phyloP scores from a whole-genome alignment of 2,329 filamentous ascomycete genomes.

The Pseudopithomyces chartarum region DNA sequence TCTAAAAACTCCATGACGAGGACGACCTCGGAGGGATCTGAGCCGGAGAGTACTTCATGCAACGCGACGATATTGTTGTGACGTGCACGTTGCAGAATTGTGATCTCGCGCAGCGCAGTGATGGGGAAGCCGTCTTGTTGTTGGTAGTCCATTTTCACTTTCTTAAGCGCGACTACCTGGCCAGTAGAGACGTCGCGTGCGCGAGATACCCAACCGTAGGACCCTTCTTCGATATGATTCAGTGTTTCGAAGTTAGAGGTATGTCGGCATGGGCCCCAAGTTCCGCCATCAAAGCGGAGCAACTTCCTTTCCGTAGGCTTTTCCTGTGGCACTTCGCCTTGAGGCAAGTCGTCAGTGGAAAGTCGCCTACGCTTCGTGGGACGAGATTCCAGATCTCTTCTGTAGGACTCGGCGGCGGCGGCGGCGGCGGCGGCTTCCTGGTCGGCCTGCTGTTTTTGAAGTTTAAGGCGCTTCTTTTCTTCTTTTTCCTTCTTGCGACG shows the following conservation, averaged over 20 bases:
- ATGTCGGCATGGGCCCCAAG: conserved; percentile 74
- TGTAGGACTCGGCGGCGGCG: conserved; percentile 31
- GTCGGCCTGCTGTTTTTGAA: conserved; percentile 75
- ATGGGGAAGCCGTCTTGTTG: conserved; percentile 82
- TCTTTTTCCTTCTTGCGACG: conserved; percentile 82
- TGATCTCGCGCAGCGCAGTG: conserved; percentile 91
- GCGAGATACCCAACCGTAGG: conserved; percentile 91
- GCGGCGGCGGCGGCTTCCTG: conserved; percentile 53
- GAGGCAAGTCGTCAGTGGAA: conserved; percentile 51
- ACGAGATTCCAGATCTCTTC: conserved; percentile 32
- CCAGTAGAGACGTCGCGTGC: conserved; percentile 76
- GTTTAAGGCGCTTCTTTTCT: conserved; percentile 83
- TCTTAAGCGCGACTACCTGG: conserved; percentile 87
- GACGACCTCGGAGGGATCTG: conserved; percentile 71
- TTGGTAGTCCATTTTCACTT: conserved; percentile 81
- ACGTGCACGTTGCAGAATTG: conserved; percentile 79
- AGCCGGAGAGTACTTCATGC: conserved; percentile 82
- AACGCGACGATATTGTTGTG: conserved; percentile 84
- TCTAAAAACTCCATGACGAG: conserved; percentile 97
- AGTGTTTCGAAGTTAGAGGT: conserved; percentile 89
- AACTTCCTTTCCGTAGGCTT: conserved; percentile 57
- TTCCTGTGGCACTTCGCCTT: conserved; percentile 27
- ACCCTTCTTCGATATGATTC: conserved; percentile 97
- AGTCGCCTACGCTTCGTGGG: conserved; percentile 67
- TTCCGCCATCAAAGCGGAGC: conserved; percentile 70